These are phyloP conservation scores for Suillus alpinus DNA, from an alignment of 768 basidiomycete species.

Conservation along the genomic window DNA sequence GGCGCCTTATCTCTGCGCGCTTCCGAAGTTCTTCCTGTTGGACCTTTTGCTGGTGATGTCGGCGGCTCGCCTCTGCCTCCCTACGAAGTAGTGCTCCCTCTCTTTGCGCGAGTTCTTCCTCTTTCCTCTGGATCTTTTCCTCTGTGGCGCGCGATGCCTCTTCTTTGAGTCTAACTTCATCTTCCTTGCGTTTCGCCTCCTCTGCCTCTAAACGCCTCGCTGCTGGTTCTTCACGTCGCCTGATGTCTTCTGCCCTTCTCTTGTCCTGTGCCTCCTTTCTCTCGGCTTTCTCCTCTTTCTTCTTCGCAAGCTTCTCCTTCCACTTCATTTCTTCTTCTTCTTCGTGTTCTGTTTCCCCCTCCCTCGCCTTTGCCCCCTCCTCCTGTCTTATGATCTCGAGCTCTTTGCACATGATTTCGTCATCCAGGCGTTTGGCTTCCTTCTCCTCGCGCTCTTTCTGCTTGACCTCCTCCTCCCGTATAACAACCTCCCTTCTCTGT, in stretches of 20 bases:
- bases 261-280: constrained; percentile 14
- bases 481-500: constrained; percentile 12
- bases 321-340: constrained; percentile 19
- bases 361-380: constrained; percentile 15
- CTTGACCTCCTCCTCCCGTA: constrained; percentile 15
- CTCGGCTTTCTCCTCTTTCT: constrained; percentile 23
- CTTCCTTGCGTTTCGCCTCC: constrained; percentile 21
- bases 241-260: constrained; percentile 14
- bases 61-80: constrained; percentile 27
- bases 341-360: constrained; percentile 16
- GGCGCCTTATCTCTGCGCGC: constrained; percentile 29
- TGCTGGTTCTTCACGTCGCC: constrained; percentile 18
- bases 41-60: constrained; percentile 20
- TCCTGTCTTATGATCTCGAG: constrained; percentile 20
- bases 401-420: constrained; percentile 30
- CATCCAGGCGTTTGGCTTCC: constrained; percentile 18
- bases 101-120: constrained; percentile 25
- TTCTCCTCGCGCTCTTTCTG: constrained; percentile 10
- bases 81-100: constrained; percentile 32
- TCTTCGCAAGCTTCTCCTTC: constrained; percentile 25
- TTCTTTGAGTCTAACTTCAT: constrained; percentile 20
- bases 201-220: constrained; percentile 18
- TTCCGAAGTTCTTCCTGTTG: constrained; percentile 27
- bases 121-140: constrained; percentile 20
- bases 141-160: constrained; percentile 25